A percentile compares a stretch with the other conserved stretches of the same genome.
Conservation (phyloP, 2,329 filamentous ascomycete genomes). For the Sporothrix euskadiensis region DNA sequence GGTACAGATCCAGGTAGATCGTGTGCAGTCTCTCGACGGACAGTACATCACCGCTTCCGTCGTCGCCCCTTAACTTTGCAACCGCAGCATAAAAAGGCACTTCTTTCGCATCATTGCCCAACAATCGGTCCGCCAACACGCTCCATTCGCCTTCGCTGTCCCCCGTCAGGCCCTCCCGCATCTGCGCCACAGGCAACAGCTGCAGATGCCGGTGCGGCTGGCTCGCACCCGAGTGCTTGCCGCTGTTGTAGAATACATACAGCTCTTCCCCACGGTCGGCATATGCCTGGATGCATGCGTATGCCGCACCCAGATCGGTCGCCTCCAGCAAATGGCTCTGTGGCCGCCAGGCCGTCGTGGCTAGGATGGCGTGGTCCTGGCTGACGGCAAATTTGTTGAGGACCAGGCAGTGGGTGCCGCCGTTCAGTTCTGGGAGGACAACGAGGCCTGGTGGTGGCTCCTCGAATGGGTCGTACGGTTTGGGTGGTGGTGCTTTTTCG, state of each 20-base stretch:
- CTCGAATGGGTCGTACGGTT: constrained; percentile 63
- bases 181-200: constrained; percentile 64
- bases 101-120: neutral
- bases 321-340: constrained; percentile 65
- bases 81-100: constrained; percentile 29
- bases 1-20: constrained; percentile 53
- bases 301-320: constrained; percentile 61
- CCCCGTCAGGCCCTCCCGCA: constrained; percentile 55
- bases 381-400: constrained; percentile 76
- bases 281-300: constrained; percentile 62
- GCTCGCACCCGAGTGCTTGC: constrained; percentile 66
- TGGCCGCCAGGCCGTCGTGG: constrained; percentile 62
- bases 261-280: constrained; percentile 43
- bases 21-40: constrained; percentile 41
- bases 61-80: constrained; percentile 1
- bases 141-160: constrained; percentile 46
- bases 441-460: constrained; percentile 58
- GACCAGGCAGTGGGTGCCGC: constrained; percentile 59
- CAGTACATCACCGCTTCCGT: neutral
- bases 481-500: neutral
- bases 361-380: constrained; percentile 69
- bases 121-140: constrained; percentile 48
- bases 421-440: constrained; percentile 48
- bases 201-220: constrained; percentile 73
- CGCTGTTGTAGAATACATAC: constrained; percentile 71